These are phyloP conservation scores for Colletotrichum sp. DNA, from an alignment of 2,329 filamentous ascomycete species.

Conservation along the genomic window DNA sequence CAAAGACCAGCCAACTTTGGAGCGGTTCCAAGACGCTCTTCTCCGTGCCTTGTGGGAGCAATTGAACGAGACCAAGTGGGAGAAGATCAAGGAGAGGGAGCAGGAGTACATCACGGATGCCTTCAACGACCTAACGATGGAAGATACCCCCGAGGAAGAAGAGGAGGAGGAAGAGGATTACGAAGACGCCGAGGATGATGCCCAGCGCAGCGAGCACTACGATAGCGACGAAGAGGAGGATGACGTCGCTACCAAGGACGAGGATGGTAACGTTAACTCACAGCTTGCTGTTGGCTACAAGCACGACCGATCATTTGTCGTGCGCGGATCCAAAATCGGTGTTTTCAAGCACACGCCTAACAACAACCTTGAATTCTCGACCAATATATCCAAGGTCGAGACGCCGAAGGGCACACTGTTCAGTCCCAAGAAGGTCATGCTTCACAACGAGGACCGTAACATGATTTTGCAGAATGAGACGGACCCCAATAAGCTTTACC, in stretches of 20 bases:
- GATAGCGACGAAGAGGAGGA: slow-evolving; percentile 79
- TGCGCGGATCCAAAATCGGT: slow-evolving; percentile 96
- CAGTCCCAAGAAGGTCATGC: slow-evolving; percentile 95
- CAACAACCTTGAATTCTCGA: slow-evolving; percentile 94
- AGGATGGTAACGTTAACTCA: slow-evolving; percentile 87
- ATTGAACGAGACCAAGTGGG: slow-evolving; percentile 92
- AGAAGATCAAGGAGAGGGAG: slow-evolving; percentile 89
- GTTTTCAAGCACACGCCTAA: slow-evolving; percentile 97
- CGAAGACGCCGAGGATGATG: slow-evolving; percentile 67
- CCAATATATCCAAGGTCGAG: slow-evolving; percentile 94
- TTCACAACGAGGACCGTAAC: slow-evolving; percentile 88
- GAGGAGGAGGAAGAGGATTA: slow-evolving; percentile 60
- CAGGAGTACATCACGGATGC: slow-evolving; percentile 94
- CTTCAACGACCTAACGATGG: slow-evolving; percentile 93
- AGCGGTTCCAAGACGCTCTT: slow-evolving; percentile 89
- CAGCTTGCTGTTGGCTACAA: slow-evolving; percentile 96
- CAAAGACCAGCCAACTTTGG: slow-evolving; percentile 79
- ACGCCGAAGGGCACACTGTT: slow-evolving; percentile 88
- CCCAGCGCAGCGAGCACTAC: slow-evolving; percentile 72
- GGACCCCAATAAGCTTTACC: slow-evolving; percentile 90
- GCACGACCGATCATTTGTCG: slow-evolving; percentile 95
- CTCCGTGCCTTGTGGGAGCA: slow-evolving; percentile 98
- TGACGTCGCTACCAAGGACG: slow-evolving; percentile 69
- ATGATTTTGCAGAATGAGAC: slow-evolving; percentile 85
- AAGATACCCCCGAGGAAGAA: slow-evolving; percentile 65